These are phyloP conservation scores for Candida orba DNA, from an alignment of 805 yeast genomes.

Conservation along the genomic window DNA sequence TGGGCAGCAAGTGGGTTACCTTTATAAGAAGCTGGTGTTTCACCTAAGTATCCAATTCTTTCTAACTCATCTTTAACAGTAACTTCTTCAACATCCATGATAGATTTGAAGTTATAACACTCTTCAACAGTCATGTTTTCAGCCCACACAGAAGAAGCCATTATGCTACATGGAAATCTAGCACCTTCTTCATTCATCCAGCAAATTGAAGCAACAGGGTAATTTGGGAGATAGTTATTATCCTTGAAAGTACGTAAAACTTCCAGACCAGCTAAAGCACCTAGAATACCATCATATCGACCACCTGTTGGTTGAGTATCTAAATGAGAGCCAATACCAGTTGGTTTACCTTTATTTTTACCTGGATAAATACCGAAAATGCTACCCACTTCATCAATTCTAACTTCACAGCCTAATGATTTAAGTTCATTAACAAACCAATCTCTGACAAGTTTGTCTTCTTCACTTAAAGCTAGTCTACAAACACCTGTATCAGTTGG, in stretches of 20 bases:
- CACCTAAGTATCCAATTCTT: slow-evolving; percentile 59
- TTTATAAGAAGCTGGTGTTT: slow-evolving; percentile 37
- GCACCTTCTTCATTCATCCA: slow-evolving; percentile 84
- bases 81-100: slow-evolving; percentile 44
- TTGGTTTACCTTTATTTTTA: slow-evolving; percentile 40
- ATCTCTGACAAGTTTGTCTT: slow-evolving; percentile 56
- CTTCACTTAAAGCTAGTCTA: slow-evolving; percentile 53
- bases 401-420: slow-evolving; percentile 48
- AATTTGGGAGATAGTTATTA: slow-evolving; percentile 50
- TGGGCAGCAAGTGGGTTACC: slow-evolving; percentile 57
- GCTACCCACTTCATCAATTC: slow-evolving; percentile 60
- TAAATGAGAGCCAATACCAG: slow-evolving; percentile 65
- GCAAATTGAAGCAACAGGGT: slow-evolving; percentile 55
- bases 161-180: slow-evolving; percentile 60
- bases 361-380: slow-evolving; percentile 64
- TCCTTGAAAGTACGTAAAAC: slow-evolving; percentile 59
- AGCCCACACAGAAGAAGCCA: slow-evolving; percentile 66
- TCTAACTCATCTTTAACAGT: slow-evolving; percentile 47
- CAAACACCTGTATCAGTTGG: slow-evolving; percentile 60
- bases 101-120: slow-evolving; percentile 44
- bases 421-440: slow-evolving; percentile 54
- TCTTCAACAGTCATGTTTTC: slow-evolving; percentile 39
- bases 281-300: slow-evolving; percentile 65
- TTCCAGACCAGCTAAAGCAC: slow-evolving; percentile 62
- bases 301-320: slow-evolving; percentile 81